Evolutionary conservation across 164 flowering plant species (phyloP).

Genomic region (Stephania yunnanensis): DNA sequence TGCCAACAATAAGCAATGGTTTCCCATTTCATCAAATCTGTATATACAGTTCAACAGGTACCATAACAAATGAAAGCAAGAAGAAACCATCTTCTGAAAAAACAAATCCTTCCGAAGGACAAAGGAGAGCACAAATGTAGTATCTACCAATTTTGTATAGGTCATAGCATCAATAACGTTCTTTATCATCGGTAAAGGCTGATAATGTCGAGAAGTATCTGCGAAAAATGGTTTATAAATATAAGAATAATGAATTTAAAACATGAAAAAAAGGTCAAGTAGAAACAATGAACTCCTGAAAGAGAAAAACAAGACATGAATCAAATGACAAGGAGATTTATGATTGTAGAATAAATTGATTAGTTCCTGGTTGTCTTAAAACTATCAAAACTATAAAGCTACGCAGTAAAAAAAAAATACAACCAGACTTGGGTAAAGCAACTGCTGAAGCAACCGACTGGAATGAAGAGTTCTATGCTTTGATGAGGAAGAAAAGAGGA

Average conservation of each 20-base stretch:
- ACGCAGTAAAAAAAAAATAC: too few relatives aligned
- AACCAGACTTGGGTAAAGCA: too few relatives aligned
- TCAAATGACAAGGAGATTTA: too few relatives aligned
- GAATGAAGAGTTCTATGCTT: neutral
- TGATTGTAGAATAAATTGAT: too few relatives aligned
- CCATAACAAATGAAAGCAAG: neutral
- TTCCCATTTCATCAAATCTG: neutral
- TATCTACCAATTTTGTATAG: conserved; percentile 76
- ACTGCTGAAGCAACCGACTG: too few relatives aligned
- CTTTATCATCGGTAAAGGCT: conserved; percentile 61
- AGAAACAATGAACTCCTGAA: neutral
- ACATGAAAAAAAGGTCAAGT: neutral
- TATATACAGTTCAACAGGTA: neutral
- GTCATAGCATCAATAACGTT: conserved; percentile 84
- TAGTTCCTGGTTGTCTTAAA: too few relatives aligned
- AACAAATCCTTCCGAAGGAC: neutral
- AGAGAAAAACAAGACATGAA: neutral
- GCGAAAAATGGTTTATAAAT: conserved; percentile 20
- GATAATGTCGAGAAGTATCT: conserved; percentile 91
- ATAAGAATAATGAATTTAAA: neutral
- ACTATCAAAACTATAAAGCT: too few relatives aligned
- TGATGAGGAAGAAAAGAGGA: neutral
- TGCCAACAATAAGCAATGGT: neutral
- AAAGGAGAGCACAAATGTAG: neutral
- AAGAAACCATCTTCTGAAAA: neutral